phyloP scores from a whole-genome alignment of 2,329 filamentous ascomycete species.

The Paecilomyces dactylethromorphus region DNA sequence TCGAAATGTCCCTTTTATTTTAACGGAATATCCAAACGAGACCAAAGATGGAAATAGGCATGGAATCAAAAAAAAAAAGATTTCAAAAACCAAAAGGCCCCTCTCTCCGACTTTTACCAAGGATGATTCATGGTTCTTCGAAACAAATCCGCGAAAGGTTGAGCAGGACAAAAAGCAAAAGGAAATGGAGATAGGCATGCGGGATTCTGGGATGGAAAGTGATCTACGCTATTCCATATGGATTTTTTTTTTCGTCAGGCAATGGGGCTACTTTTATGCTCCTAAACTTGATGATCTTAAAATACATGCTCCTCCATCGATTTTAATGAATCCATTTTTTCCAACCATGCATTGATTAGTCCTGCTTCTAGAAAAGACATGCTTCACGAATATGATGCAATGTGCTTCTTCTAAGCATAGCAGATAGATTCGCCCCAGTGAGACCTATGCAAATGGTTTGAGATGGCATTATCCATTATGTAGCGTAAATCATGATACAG shows the following conservation, averaged over 20 bases:
- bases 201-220: not conserved
- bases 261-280: not conserved
- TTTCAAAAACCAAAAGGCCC: conserved; percentile 3
- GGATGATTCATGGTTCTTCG: not conserved
- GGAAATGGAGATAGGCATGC: not conserved
- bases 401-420: not conserved
- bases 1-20: conserved; percentile 1
- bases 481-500: conserved; percentile 10
- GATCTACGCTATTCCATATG: not conserved
- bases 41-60: conserved; percentile 12
- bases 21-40: not conserved
- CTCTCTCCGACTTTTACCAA: not conserved
- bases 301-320: not conserved
- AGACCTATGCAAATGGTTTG: not conserved
- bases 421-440: not conserved
- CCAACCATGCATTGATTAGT: not conserved
- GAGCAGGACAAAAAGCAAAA: not conserved
- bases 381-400: not conserved
- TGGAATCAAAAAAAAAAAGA: conserved; percentile 10
- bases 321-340: not conserved
- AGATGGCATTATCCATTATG: not conserved
- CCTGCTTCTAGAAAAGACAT: not conserved
- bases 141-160: not conserved
- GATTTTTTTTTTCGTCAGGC: not conserved
- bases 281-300: not conserved